Evolutionary conservation across 331 rosid species (phyloP).

Genomic region (Quercus lobata): DNA sequence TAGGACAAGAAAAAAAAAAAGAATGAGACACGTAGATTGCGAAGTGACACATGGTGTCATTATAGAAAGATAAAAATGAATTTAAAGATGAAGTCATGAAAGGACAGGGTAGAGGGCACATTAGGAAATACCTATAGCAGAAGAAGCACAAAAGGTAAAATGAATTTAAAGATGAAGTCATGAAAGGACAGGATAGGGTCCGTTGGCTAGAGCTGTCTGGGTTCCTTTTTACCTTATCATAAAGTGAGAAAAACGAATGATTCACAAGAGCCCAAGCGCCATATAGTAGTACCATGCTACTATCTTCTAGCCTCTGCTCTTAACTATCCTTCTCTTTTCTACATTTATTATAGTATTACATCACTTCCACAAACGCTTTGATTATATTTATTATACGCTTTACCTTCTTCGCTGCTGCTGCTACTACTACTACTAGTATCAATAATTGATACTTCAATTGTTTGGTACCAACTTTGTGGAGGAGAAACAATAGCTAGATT

Average conservation of each 20-base stretch:
- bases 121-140: neutral
- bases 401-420: neutral
- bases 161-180: no score
- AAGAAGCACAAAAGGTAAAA: neutral
- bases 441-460: neutral
- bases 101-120: neutral
- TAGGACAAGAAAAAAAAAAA: neutral
- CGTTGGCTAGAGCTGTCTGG: slow-evolving; percentile 14
- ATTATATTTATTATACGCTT: neutral
- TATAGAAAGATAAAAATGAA: neutral
- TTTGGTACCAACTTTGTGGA: neutral
- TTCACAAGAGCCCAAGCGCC: slow-evolving; percentile 13
- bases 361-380: neutral
- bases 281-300: no score
- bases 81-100: neutral
- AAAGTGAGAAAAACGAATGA: slow-evolving; percentile 30
- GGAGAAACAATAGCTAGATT: neutral
- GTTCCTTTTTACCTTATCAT: slow-evolving; percentile 11
- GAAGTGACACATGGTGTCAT: neutral
- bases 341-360: neutral
- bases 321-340: neutral
- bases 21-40: neutral
- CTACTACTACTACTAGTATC: neutral
- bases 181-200: no score
- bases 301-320: neutral